Conservation (phyloP, 2,329 filamentous ascomycete genomes). For the Leptoxyphium fumago region DNA sequence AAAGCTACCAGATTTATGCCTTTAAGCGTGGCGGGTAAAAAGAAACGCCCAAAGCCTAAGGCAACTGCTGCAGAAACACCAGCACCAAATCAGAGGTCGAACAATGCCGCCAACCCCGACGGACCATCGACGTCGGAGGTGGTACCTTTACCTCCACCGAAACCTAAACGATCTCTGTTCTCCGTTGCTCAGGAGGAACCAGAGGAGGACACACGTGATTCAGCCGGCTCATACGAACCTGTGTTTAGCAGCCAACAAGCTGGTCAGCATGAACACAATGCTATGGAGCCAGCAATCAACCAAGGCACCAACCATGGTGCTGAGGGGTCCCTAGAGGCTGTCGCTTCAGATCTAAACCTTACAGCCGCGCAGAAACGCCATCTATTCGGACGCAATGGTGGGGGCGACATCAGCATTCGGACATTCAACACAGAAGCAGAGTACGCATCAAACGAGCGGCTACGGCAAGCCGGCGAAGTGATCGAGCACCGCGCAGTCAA, state of each 20-base stretch:
- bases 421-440: slow-evolving; percentile 83
- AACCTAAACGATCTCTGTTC: slow-evolving; percentile 56
- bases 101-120: slow-evolving; percentile 4
- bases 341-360: slow-evolving; percentile 67
- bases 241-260: slow-evolving; percentile 13
- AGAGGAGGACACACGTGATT: slow-evolving; percentile 2
- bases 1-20: slow-evolving; percentile 77
- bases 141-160: slow-evolving; percentile 19
- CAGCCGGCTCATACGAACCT: slow-evolving; percentile 23
- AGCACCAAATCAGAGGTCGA: not conserved
- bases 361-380: slow-evolving; percentile 64
- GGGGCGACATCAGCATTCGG: slow-evolving; percentile 39
- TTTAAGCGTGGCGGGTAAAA: slow-evolving; percentile 65
- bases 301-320: slow-evolving; percentile 5
- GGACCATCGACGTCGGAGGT: slow-evolving; percentile 8
- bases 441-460: slow-evolving; percentile 68
- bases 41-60: slow-evolving; percentile 50
- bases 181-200: slow-evolving; percentile 38
- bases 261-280: not conserved
- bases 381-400: slow-evolving; percentile 56
- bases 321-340: slow-evolving; percentile 48
- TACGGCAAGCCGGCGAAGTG: slow-evolving; percentile 55
- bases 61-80: slow-evolving; percentile 8
- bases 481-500: slow-evolving; percentile 67
- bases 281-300: slow-evolving; percentile 1